Base-by-base conservation (phyloP, 176 grass and related monocot species). In the Aegilops umbellulata region DNA sequence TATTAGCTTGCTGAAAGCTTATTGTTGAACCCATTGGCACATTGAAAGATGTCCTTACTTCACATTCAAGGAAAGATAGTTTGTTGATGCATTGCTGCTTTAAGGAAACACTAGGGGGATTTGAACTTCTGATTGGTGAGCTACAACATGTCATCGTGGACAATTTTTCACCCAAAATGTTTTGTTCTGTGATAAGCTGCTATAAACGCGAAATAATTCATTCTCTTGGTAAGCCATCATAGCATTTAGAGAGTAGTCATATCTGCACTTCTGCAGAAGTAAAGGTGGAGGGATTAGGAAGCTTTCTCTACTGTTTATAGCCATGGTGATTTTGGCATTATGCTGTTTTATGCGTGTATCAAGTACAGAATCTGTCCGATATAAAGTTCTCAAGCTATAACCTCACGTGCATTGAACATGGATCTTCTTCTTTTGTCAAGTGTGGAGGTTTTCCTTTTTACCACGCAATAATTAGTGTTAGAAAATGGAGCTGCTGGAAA, bases 61-160 rank as follows among this genome's bases (percentile, higher is more conserved):
- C 53, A 27, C 41, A 38, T 69, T 27, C 64, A 83, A 83, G 36
- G 32, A 78, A 77, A 39, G 25, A 51, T 78, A 47, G 7, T 1
- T 6, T 10, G n/a, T 64, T 72, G 22, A 25, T 27, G 71, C 41
- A 44, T 71, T 11, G 20, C 34, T 74, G 47, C 23, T 84, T 44
- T 74, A 84, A 42, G 63, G n/a, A n/a, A n/a, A n/a, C n/a, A n/a
- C n/a, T n/a, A n/a, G n/a, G 0, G 60, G 44, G 22, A 14, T 20
- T 77, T 69, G 14, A 35, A 76, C 61, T 79, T 87, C 82, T 82
- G 60, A 77, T 69, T 4, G 44, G 60, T 88, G 73, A 26, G 26
- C 16, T 55, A 55, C 12, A 60, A 70, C 35, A 83, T 63, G 78
- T 78, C 73, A 70, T 82, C 25, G 13, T 77, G 31, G 8, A 35